These are phyloP conservation scores for Alternaria sp. DNA, from an alignment of 2,329 filamentous ascomycete genomes.

Conservation along the genomic window DNA sequence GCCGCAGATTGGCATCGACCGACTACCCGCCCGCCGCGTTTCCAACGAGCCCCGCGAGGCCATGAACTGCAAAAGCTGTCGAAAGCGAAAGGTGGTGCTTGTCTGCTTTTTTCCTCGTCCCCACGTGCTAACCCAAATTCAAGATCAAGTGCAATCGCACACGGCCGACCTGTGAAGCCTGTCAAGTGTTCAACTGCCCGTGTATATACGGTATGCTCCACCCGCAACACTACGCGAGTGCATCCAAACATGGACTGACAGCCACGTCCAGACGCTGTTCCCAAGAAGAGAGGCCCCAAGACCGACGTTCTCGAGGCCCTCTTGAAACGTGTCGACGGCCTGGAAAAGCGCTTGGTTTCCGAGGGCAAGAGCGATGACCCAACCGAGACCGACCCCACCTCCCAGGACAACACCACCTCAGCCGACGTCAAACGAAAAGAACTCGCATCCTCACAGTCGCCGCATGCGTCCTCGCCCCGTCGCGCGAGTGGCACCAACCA, in stretches of 20 bases:
- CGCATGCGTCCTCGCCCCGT: conserved; percentile 35
- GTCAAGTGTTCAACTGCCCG: conserved; percentile 85
- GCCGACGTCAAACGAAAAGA: conserved; percentile 29
- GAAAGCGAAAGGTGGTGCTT: conserved; percentile 78
- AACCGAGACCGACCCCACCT: conserved; percentile 32
- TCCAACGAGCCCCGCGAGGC: conserved; percentile 81
- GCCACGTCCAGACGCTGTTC: conserved; percentile 72
- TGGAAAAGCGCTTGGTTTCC: conserved; percentile 77
- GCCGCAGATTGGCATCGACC: conserved; percentile 81
- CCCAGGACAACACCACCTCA: conserved; percentile 12
- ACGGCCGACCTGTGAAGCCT: conserved; percentile 84
- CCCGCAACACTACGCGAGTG: conserved; percentile 5
- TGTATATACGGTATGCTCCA: conserved; percentile 77
- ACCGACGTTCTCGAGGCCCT: conserved; percentile 87
- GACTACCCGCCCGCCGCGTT: conserved; percentile 72
- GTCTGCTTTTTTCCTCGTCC: conserved; percentile 9
- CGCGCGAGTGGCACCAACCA: conserved; percentile 29
- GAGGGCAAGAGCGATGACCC: conserved; percentile 55
- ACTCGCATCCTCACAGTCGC: conserved; percentile 23
- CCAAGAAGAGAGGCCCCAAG: conserved; percentile 89
- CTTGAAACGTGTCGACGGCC: conserved; percentile 81
- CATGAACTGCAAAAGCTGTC: conserved; percentile 96
- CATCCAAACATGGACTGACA: conserved; percentile 20
- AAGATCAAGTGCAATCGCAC: conserved; percentile 93
- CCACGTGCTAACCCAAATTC: conserved; percentile 18